Evolutionary conservation across 2,329 filamentous ascomycete genomes (phyloP), one percentile per base, ranked within the genome.

Genomic region (Pseudogymnoascus sp.): DNA sequence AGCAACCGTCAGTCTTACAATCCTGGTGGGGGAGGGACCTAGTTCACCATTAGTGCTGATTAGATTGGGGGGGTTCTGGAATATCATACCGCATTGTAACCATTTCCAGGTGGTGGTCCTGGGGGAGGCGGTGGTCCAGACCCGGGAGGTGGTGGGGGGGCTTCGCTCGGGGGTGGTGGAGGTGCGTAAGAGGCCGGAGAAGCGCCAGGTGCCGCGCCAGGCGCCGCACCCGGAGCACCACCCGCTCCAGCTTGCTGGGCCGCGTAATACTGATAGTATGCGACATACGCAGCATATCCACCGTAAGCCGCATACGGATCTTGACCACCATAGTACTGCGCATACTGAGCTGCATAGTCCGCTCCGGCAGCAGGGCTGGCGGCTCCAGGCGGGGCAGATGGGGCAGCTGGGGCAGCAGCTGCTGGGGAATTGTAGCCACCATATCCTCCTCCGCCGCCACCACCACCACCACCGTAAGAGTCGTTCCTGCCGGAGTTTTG

Each of bases 281-380:
- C 87, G 66, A 83, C 78, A 68, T 87, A 90, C 77, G 88, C 89
- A 68, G 87, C 84, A 75, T 94, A 97, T 62, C 93, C 93, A 65
- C 93, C 93, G 69, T 94, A 97, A 7, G 90, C 86, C 42, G 91
- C 91, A 73, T 97, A 97, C 0, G 92, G 93, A 71, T 97, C 91
- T 66, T 83, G 79, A 62, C 80, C 80, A 66, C 81, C 82, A 65
- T 92, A 93, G 74, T 95, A 94, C 73, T 92, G 88, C 2, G 90
- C 88, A 73, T 95, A 95, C 71, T 93, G 89, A 16, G 88, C 85
- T 60, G 85, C 85, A 73, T 94, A 94, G 69, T 95, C 89, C 61
- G 78, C 75, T 42, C 69, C 71, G 41, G 74, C 71, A 25, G 81
- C 75, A 9, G 82, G 76, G 62, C 74, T 79, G 23, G 73, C 72